phyloP scores from a whole-genome alignment of 192 early-diverging fungal genomes.

The Mortierella hygrophila region DNA sequence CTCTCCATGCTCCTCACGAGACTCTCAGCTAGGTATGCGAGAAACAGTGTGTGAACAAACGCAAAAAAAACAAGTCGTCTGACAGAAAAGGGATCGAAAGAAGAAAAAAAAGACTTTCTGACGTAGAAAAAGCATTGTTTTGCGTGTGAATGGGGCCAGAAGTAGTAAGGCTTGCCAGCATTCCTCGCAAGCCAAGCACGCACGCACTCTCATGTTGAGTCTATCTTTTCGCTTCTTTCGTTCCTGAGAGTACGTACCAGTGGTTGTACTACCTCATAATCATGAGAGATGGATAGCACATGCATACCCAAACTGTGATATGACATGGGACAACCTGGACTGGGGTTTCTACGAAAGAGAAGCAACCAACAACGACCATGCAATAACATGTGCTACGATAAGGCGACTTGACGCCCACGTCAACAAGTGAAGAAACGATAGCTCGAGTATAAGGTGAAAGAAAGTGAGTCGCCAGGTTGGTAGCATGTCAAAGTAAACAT shows the following conservation, averaged over 20 bases:
- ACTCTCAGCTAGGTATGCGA: not conserved
- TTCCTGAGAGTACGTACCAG: not conserved
- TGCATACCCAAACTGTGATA: not conserved
- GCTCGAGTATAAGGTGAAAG: not conserved
- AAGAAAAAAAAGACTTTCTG: not conserved
- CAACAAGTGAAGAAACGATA: not conserved
- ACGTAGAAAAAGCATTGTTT: not conserved
- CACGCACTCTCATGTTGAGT: not conserved
- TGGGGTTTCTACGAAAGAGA: not conserved
- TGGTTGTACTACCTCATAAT: not conserved
- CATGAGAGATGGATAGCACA: not conserved
- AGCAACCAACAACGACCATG: not conserved
- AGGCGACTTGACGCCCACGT: not conserved
- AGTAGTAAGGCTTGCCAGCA: not conserved
- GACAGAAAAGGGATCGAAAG: not conserved
- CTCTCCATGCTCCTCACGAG: not conserved
- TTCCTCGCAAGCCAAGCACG: not conserved
- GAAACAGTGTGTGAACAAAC: not conserved
- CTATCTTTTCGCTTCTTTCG: not conserved
- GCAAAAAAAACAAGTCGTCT: not conserved
- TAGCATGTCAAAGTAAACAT: conserved; percentile 4
- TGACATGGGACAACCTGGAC: not conserved
- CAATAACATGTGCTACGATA: not conserved
- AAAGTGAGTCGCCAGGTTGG: not conserved
- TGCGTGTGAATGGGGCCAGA: not conserved